These are phyloP conservation scores for Miscanthus sacchariflorus DNA, from an alignment of 202 grass and related monocot species.

Conservation along the genomic window DNA sequence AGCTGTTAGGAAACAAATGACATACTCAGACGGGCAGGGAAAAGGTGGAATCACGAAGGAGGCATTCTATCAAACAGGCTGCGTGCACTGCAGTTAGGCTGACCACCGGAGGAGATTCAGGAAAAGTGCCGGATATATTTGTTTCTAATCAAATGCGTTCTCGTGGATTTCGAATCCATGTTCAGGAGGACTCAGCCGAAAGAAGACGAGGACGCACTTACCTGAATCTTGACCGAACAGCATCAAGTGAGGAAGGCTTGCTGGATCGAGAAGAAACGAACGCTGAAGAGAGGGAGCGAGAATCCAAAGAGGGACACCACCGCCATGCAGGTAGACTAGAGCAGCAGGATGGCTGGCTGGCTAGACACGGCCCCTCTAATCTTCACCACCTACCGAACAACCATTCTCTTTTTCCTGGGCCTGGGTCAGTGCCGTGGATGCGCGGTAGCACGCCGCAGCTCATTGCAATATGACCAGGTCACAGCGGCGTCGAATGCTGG, in stretches of 20 bases:
- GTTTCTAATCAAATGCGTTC: not conserved
- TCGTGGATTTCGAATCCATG: not conserved
- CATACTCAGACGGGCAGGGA: not conserved
- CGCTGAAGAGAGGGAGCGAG: not conserved
- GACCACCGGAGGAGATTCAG: too few species aligned
- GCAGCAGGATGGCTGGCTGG: not conserved
- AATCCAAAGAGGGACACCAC: not conserved
- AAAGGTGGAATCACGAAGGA: not conserved
- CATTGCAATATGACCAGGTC: not conserved
- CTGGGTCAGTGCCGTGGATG: not conserved
- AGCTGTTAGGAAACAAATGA: not conserved
- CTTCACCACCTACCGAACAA: not conserved
- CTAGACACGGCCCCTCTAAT: not conserved
- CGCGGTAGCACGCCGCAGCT: not conserved
- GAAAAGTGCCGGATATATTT: not conserved
- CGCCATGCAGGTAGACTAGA: not conserved
- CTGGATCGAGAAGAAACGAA: not conserved
- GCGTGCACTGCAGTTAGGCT: not conserved
- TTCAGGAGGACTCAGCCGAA: not conserved
- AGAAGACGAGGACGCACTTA: not conserved
- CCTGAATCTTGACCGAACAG: not conserved
- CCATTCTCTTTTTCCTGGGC: not conserved
- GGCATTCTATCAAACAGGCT: slow-evolving; percentile 47
- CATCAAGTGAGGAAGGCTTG: not conserved
- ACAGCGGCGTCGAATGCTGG: not conserved